Percentiles rank a stretch among this genome's conserved stretches.
These are phyloP conservation scores for Candida sonorensis DNA, from an alignment of 805 yeast genomes.

Conservation along the genomic window DNA sequence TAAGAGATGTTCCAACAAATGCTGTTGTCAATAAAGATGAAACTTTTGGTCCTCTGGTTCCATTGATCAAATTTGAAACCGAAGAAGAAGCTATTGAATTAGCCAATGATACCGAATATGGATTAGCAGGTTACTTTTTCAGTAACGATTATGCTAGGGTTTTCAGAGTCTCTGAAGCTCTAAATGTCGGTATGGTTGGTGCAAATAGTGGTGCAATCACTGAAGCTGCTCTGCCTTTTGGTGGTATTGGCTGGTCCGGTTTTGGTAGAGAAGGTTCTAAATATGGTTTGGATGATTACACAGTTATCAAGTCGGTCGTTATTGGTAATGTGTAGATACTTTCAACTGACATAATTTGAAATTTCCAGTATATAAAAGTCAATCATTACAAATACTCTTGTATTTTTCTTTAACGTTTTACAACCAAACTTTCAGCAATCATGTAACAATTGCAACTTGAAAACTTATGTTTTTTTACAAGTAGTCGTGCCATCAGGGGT, in stretches of 20 bases:
- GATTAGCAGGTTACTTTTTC: constrained; percentile 73
- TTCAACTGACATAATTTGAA: too few relatives aligned
- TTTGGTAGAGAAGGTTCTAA: constrained; percentile 77
- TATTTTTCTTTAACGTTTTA: too few relatives aligned
- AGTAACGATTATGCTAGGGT: constrained; percentile 48
- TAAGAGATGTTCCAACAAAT: constrained; percentile 49
- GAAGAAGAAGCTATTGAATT: constrained; percentile 54
- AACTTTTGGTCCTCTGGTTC: constrained; percentile 78
- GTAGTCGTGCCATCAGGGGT: too few relatives aligned
- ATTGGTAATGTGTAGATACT: constrained; percentile 30
- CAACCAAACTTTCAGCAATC: too few relatives aligned
- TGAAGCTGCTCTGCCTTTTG: constrained; percentile 65
- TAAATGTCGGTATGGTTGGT: constrained; percentile 79
- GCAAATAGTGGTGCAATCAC: constrained; percentile 69
- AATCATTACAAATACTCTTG: too few relatives aligned
- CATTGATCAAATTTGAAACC: constrained; percentile 55
- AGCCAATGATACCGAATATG: constrained; percentile 66
- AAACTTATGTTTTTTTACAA: too few relatives aligned
- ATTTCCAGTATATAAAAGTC: too few relatives aligned
- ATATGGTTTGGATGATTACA: constrained; percentile 70
- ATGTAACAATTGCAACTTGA: too few relatives aligned
- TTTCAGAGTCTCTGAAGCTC: constrained; percentile 55
- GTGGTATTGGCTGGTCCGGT: constrained; percentile 75
- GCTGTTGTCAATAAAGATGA: constrained; percentile 63
- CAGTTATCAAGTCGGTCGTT: constrained; percentile 58